A percentile compares a stretch with the other conserved stretches of the same genome.
Conservation (phyloP, 768 basidiomycete genomes). For the Hericium rajendrae region DNA sequence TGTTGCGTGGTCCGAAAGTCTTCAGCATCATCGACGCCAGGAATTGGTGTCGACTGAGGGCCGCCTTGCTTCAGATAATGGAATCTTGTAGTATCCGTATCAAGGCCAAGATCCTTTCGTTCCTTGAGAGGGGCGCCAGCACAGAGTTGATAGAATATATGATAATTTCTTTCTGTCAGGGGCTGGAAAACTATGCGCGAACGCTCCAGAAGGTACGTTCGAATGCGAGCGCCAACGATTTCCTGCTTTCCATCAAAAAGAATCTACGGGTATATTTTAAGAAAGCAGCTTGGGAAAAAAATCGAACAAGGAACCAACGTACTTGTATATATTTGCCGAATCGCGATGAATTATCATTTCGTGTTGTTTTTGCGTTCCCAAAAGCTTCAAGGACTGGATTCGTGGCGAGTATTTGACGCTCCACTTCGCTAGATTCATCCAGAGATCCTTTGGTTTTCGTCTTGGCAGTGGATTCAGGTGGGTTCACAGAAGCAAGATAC, state of each 20-base stretch:
- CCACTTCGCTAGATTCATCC: slow-evolving; percentile 89
- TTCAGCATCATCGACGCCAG: slow-evolving; percentile 90
- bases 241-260: slow-evolving; percentile 93
- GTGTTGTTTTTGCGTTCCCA: slow-evolving; percentile 97
- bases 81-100: slow-evolving; percentile 79
- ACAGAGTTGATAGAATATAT: slow-evolving; percentile 99
- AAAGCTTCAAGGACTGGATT: slow-evolving; percentile 99
- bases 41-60: slow-evolving; percentile 73
- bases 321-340: slow-evolving; percentile 99
- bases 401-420: slow-evolving; percentile 96
- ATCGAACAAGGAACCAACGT: slow-evolving; percentile 4
- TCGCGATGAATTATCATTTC: slow-evolving; percentile 97
- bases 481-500: slow-evolving; percentile 96
- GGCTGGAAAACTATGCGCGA: slow-evolving; percentile 98
- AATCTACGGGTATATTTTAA: slow-evolving; percentile 47
- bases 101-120: slow-evolving; percentile 87
- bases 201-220: slow-evolving; percentile 95
- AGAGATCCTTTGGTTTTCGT: slow-evolving; percentile 61
- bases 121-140: slow-evolving; percentile 94
- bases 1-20: slow-evolving; percentile 92
- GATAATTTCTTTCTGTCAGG: slow-evolving; percentile 94
- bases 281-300: background rate
- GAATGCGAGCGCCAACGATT: slow-evolving; percentile 97
- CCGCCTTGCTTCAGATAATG: slow-evolving; percentile 92
- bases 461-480: slow-evolving; percentile 52